phyloP scores from a whole-genome alignment of 176 grass and related monocot genomes.

The Alopecurus myosuroides region DNA sequence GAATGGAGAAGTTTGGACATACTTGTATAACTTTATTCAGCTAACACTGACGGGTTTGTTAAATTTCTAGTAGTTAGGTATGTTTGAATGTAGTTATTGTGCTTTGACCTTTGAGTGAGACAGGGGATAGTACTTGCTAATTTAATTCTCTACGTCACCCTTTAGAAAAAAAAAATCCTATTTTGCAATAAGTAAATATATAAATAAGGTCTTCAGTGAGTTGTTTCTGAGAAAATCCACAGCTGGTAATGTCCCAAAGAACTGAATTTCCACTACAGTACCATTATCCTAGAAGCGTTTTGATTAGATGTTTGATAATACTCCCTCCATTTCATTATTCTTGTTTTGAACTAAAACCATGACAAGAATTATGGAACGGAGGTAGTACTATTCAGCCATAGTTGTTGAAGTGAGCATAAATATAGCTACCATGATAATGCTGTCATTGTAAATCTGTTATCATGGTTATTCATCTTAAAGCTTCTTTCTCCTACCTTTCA shows the following conservation, averaged over 20 bases:
- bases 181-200: background rate
- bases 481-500: background rate
- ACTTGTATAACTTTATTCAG: background rate
- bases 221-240: background rate
- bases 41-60: background rate
- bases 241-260: background rate
- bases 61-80: background rate
- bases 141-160: too few relatives aligned
- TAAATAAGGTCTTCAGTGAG: background rate
- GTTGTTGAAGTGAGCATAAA: background rate
- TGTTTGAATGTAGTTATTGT: background rate
- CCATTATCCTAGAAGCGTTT: background rate
- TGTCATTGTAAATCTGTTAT: background rate
- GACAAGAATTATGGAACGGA: too few relatives aligned
- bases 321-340: too few relatives aligned
- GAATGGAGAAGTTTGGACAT: background rate
- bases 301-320: background rate
- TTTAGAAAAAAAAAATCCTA: too few relatives aligned
- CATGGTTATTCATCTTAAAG: background rate
- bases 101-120: slow-evolving; percentile 4
- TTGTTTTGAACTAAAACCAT: too few relatives aligned
- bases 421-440: background rate
- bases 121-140: background rate
- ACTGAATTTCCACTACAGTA: background rate
- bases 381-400: background rate